phyloP scores from a whole-genome alignment of 164 flowering plant genomes.

The Euptelea pleiosperma region DNA sequence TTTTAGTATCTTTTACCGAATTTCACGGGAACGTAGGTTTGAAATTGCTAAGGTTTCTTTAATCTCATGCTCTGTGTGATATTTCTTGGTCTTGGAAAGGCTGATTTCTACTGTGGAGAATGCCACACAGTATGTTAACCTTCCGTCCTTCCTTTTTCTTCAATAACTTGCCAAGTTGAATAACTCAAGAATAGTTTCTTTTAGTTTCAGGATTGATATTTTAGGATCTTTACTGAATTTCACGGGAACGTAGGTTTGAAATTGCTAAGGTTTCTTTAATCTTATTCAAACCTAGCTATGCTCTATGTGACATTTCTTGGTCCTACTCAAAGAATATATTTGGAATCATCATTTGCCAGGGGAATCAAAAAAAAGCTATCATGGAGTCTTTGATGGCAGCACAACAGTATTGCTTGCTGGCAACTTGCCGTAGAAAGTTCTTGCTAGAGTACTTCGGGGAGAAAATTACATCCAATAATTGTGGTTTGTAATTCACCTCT shows the following conservation, averaged over 20 bases:
- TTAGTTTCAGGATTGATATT: background rate
- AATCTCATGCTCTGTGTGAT: too few species aligned
- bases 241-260: background rate
- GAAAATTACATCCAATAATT: constrained; percentile 31
- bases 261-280: background rate
- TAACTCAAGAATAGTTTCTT: background rate
- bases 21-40: too few species aligned
- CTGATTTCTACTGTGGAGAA: constrained; percentile 51
- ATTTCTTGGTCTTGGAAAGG: constrained; percentile 43
- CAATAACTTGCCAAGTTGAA: too few species aligned
- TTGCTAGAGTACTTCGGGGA: constrained; percentile 56
- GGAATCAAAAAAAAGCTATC: constrained; percentile 45
- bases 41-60: background rate
- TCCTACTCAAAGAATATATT: background rate
- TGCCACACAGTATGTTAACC: constrained; percentile 35
- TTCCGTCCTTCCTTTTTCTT: background rate
- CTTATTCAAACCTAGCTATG: too few species aligned
- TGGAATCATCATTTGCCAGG: constrained; percentile 26
- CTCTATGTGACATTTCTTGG: background rate
- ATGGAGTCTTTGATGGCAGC: constrained; percentile 50
- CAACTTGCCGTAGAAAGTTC: constrained; percentile 54
- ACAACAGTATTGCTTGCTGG: constrained; percentile 39
- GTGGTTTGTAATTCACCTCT: constrained; percentile 39
- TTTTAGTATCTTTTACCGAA: too few species aligned
- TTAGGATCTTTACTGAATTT: background rate